phyloP scores from a whole-genome alignment of 2,329 filamentous ascomycete genomes.

The Cadophora luteo-olivacea region DNA sequence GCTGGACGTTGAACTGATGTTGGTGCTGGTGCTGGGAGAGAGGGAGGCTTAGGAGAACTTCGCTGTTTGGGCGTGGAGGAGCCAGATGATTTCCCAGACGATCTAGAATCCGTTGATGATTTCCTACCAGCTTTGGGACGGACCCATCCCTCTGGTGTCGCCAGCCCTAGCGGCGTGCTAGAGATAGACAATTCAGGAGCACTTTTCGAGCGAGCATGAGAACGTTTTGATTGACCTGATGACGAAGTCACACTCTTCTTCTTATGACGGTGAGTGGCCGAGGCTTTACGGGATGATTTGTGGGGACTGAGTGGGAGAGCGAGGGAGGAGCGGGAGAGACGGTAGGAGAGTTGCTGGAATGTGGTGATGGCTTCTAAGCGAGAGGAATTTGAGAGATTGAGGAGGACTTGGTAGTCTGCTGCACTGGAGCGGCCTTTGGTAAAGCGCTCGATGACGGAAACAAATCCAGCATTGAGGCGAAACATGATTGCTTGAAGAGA shows the following conservation, averaged over 20 bases:
- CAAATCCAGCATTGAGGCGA: constrained; percentile 51
- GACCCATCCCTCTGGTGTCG: constrained; percentile 38
- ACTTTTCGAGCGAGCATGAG: constrained; percentile 33
- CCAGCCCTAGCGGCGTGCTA: constrained; percentile 35
- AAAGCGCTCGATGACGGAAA: constrained; percentile 48
- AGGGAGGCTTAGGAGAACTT: background rate
- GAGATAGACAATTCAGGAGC: constrained; percentile 29
- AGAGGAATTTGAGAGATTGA: constrained; percentile 55
- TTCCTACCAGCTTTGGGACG: constrained; percentile 34
- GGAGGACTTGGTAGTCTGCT: constrained; percentile 55
- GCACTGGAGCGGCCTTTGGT: constrained; percentile 44
- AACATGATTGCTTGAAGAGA: constrained; percentile 48
- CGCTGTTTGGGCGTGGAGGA: constrained; percentile 16
- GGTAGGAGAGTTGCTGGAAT: constrained; percentile 54
- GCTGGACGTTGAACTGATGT: background rate
- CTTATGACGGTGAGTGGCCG: constrained; percentile 24
- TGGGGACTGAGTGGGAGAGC: constrained; percentile 19
- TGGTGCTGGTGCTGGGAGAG: constrained; percentile 16
- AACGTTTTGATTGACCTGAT: constrained; percentile 6
- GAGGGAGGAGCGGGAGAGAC: constrained; percentile 42
- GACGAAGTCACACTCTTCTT: constrained; percentile 23
- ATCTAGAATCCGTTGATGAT: constrained; percentile 22
- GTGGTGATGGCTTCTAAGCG: constrained; percentile 55
- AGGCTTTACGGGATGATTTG: constrained; percentile 9
- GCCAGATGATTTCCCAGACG: constrained; percentile 17